Evolutionary conservation across 2,329 filamentous ascomycete genomes (phyloP), one percentile per base, ranked within the genome.

Genomic region (Sphaerulina musiva): DNA sequence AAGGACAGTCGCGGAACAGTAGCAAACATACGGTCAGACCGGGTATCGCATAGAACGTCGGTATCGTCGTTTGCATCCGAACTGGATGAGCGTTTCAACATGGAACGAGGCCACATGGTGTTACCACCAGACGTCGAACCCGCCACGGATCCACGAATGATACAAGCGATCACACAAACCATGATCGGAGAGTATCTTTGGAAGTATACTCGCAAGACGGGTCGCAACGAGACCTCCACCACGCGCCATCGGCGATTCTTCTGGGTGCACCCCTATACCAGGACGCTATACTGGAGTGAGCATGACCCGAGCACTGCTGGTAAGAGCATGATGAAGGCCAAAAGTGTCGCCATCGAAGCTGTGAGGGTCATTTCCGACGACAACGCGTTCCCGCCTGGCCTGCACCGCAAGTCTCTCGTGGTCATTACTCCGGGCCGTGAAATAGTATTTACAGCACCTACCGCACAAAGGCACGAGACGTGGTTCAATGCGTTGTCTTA

Each of bases 121-220:
- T 76, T 82, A 53, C 74, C 77, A 29, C 72, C 76, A 45, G 85
- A 84, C 11, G 80, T 93, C 56, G 81, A 83, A 8, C 77, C 83
- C 23, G 66, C 68, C 17, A 95, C 90, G 4, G 93, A 98, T 73
- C 92, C 92, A 59, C 87, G 92, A 64, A 96, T 98, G 90, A 97
- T 98, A 63, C 90, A 96, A 74, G 93, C 93, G 46, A 96, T 98
- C 61, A 98, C 93, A 2, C 92, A 98, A 72, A 97, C 93, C 14
- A 98, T 98, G 93, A 97, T 98, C 67, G 93, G 93, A 53, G 93
- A 98, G 70, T 97, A 92, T 70, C 78, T 98, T 40, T 98, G 93
- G 93, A 98, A 98, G 71, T 98, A 98, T 73, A 98, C 93, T 0
- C 86, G 93, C 65, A 95, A 93, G 75, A 80, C 91, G 56, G 91